Evolutionary conservation across 495 filamentous ascomycete genomes (phyloP).

Genomic region (Tuber melanosporum): DNA sequence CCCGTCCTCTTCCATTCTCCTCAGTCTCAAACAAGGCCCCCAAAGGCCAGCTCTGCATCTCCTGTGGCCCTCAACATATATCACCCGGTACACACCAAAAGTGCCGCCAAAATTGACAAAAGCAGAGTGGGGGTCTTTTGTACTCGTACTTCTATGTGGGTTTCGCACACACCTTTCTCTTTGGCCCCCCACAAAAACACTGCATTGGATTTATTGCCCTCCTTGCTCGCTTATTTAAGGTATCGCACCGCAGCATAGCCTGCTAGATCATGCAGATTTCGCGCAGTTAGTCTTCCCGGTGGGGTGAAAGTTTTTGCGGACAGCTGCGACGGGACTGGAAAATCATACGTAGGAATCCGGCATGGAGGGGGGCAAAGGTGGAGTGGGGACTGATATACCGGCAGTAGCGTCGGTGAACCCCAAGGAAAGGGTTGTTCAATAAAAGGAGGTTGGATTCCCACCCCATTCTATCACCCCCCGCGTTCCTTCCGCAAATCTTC

Average conservation of each 20-base stretch:
- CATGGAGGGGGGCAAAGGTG: neutral
- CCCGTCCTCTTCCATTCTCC: neutral
- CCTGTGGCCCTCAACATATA: conserved; percentile 1
- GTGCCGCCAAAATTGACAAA: neutral
- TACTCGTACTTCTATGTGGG: neutral
- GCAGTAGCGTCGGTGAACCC: conserved; percentile 13
- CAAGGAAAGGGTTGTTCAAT: conserved; percentile 26
- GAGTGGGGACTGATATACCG: conserved; percentile 20
- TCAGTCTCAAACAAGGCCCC: neutral
- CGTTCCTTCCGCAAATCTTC: neutral
- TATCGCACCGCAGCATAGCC: conserved; percentile 35
- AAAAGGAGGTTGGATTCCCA: conserved; percentile 35
- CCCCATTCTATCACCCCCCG: conserved; percentile 8
- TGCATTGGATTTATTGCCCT: conserved; percentile 17
- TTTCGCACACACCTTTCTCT: neutral
- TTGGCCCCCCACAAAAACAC: conserved; percentile 2
- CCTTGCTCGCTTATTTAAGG: conserved; percentile 38
- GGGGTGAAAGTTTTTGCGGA: conserved; percentile 19
- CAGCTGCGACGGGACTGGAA: conserved; percentile 12
- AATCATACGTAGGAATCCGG: conserved; percentile 13
- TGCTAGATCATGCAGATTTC: conserved; percentile 30
- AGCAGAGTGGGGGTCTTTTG: neutral
- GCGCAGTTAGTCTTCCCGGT: conserved; percentile 18
- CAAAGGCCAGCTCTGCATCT: neutral
- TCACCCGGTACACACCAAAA: neutral